Base-by-base conservation (phyloP, 2,329 filamentous ascomycete genomes). In the Colletotrichum sp. region DNA sequence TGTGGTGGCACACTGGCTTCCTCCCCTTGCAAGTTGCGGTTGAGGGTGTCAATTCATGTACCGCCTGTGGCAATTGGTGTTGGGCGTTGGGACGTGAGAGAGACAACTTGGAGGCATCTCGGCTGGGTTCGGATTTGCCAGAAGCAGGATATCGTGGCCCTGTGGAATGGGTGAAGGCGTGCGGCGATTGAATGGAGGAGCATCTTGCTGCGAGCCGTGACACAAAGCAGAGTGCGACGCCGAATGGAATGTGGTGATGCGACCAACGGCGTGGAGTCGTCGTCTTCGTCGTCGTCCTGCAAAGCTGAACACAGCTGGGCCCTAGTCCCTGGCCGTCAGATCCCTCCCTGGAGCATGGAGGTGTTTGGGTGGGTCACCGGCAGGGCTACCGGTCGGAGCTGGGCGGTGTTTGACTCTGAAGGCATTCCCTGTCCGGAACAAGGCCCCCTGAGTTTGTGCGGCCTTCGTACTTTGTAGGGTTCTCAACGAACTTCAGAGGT, bases 401-500 rank as follows among this genome's bases (percentile, higher is more conserved):
- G 61, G 61, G 55, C 39, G 16, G 21, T 32, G 28, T 34, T 68
- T 52, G 32, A 48, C 26, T 34, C 55, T 72, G 69, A 75, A 43
- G 72, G 72, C 13, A 67, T 72, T 75, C 39, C 72, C 63, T 75
- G 67, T 43, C 67, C 32, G 52, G 34, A 71, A 52, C 60, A 60
- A 30, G 60, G 21, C 43, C 48, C 57, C 30, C 34, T 64, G 21
- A 36, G 61, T 64, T 26, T 36, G 61, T 34, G 61, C 30, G 30
- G 61, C 61, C 39, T 26, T 15, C n/a, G 61, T 24, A 36, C 43
- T 10, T 21, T 34, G 43, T 13, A 67, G 48, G 65, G 28, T 4
- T 52, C 43, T 52, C 30, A 67, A 32, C 24, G 63, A 16, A 66
- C 18, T 24, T 52, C 43, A 52, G n/a, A 43, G 34, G 61, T 39